phyloP scores from a whole-genome alignment of 2,329 filamentous ascomycete species.

The Colletotrichum scovillei region DNA sequence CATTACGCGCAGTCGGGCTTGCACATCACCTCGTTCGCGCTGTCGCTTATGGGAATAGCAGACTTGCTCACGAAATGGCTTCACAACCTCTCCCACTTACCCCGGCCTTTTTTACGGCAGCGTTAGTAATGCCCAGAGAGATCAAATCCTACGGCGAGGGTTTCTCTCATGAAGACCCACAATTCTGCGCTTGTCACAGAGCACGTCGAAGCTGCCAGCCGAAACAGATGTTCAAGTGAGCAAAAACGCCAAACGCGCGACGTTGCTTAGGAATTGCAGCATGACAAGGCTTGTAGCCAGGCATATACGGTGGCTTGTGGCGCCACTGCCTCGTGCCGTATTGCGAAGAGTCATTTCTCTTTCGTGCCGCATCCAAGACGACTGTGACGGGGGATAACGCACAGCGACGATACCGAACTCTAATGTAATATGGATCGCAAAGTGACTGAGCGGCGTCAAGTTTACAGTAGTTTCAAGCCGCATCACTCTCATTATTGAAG shows the following conservation, averaged over 20 bases:
- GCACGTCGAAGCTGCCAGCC: not conserved
- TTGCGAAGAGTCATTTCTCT: not conserved
- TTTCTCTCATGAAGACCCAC: not conserved
- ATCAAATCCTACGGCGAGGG: not conserved
- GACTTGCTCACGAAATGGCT: not conserved
- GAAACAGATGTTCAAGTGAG: not conserved
- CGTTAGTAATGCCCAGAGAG: not conserved
- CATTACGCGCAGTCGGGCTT: not conserved
- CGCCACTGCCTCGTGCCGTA: not conserved
- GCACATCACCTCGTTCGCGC: no score
- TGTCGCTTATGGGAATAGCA: not conserved
- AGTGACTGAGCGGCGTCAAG: not conserved
- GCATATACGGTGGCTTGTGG: no score
- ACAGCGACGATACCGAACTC: not conserved
- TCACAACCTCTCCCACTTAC: not conserved
- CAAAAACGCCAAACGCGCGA: not conserved
- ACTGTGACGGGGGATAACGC: not conserved
- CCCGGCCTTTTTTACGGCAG: not conserved
- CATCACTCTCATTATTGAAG: not conserved
- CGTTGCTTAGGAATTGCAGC: not conserved
- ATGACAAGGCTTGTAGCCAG: not conserved
- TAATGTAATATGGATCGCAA: not conserved
- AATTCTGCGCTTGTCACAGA: not conserved
- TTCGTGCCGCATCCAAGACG: not conserved
- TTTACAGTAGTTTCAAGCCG: not conserved